Base-by-base conservation (phyloP, 2,329 filamentous ascomycete genomes). In the Pezicula rhizophila region DNA sequence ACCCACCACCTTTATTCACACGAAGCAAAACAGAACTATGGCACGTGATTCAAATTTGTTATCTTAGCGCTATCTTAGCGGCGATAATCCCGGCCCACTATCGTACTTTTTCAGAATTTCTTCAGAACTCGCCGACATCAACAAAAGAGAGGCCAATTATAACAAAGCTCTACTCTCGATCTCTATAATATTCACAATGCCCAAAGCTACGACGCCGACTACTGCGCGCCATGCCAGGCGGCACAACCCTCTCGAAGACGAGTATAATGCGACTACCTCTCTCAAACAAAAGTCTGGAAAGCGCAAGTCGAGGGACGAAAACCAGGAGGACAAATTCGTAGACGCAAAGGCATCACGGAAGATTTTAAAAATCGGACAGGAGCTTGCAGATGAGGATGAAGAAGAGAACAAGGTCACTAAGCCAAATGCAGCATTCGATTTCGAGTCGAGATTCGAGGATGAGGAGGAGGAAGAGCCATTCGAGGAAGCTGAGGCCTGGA, bases 211-310 rank as follows among this genome's bases (percentile, higher is more conserved):
- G 25, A 78, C 79, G 49, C 75, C 80, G 15, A 68, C 74, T 57
- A 75, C 74, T 50, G 71, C 66, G 57, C 80, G 76, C 64, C 75
- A 75, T 58, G 75, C 75, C 52, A 82, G 85, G 62, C 83, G 88
- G 56, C 92, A 96, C 71, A 95, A 95, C 59, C 91, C 92, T 37
- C 85, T 99, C 52, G 86, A 92, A 60, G 87, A 95, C 64, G 93
- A 97, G 62, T 77, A 97, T 64, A 70, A 85, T 59, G 76, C 89
- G 57, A 78, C 84, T 50, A 77, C 84, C 52, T 73, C 84, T 57
- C 67, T 92, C 62, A 81, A 91, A 71, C 82, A 82, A 65, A 84
- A 91, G 75, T 83, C 83, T 58, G 76, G 75, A 61, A 89, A 89
- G 72, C 77, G 77, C 58, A 85, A 83, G 68, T 73, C 76, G 56